Base-by-base conservation (phyloP, 1,139 yeast genomes). In the Pichia cactophila region DNA sequence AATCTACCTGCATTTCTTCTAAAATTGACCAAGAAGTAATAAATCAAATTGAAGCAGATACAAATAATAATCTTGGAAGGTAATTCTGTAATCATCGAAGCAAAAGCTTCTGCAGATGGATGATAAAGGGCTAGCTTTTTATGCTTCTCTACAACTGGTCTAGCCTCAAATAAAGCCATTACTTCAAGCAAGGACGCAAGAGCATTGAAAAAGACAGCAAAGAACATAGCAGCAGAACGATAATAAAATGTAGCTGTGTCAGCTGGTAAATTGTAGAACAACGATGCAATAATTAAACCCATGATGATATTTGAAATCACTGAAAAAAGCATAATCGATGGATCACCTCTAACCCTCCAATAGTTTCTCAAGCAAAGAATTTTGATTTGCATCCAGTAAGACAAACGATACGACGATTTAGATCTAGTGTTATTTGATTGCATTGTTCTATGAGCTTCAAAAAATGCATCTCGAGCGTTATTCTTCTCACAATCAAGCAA, bases 31-130 rank as follows among this genome's bases (percentile, higher is more conserved):
- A 80, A 64, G 64, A 80, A 80, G 60, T 75, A 80, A 41, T 73
- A 58, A 36, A 78, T 68, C 45, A 79, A 61, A 39, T 70, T 64
- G 58, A 78, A 78, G 12, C 63, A 58, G 12, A 74, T 58, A 41
- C 74, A 64, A 33, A 77, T 69, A 37, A 75, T 50, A 45, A 77
- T 52, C 56, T 76, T 70, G 43, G 76, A 67, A 16, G 82, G 81
- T 41, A 77, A 61, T 40, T 73, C 70, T 4, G 76, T 66, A 3
- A 77, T 38, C 28, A 72, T 65, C 26, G 72, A 66, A 2, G 81
- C 77, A n/a, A 80, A 56, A 0, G 80, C 77, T 57, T 78, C 81
- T 7, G 83, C 79, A n/a, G 81, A 71, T 4, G 82, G 81, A 60
- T 77, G 83, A 53, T 75, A 79, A 52, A 80, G 64, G 1, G 80